These are phyloP conservation scores for Mycena rosella DNA, from an alignment of 768 basidiomycete species.

Conservation along the genomic window DNA sequence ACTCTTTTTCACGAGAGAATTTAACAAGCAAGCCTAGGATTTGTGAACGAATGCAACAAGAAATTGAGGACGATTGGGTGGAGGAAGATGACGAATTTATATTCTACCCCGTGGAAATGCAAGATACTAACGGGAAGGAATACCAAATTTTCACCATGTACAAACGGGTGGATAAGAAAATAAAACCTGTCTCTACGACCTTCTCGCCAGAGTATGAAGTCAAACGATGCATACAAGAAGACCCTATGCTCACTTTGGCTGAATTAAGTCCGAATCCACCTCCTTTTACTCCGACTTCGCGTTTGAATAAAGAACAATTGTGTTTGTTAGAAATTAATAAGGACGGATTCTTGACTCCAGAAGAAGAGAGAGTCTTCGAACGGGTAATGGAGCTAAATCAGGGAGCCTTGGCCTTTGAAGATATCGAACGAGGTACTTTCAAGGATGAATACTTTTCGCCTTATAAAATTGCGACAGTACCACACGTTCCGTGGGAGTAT, in stretches of 20 bases:
- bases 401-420: neutral
- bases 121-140: neutral
- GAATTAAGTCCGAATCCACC: neutral
- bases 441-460: neutral
- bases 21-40: too few species aligned
- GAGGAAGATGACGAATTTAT: neutral
- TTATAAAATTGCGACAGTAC: conserved; percentile 5
- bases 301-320: neutral
- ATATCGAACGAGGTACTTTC: neutral
- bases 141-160: neutral
- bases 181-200: neutral
- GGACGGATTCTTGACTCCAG: neutral
- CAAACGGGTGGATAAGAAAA: neutral
- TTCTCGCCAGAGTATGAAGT: neutral
- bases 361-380: neutral
- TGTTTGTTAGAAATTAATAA: neutral
- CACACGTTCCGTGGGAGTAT: conserved; percentile 36
- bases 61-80: neutral
- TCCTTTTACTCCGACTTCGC: neutral
- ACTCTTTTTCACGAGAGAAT: too few species aligned
- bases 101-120: neutral
- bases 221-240: neutral
- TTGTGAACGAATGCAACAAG: too few species aligned
- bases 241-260: neutral
- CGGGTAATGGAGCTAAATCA: neutral